Conservation (phyloP, 192 early-diverging fungal genomes). For the Backusella tarrabulga region DNA sequence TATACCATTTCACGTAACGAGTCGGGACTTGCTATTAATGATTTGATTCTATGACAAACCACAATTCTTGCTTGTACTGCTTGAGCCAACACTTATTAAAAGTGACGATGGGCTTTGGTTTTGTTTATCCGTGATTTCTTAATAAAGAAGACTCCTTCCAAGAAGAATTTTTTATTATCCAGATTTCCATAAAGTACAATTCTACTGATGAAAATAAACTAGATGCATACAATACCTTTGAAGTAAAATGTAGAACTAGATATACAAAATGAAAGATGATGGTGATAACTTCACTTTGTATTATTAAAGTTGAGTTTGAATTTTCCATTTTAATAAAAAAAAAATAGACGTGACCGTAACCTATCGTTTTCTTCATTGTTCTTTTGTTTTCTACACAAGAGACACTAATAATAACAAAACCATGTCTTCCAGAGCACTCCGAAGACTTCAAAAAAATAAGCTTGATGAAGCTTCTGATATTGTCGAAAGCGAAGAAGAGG, state of each 20-base stretch:
- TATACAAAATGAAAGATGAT: too few species aligned
- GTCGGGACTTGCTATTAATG: neutral
- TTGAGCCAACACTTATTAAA: neutral
- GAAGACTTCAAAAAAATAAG: conserved; percentile 31
- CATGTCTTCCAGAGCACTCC: conserved; percentile 36
- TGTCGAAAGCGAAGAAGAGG: conserved; percentile 40
- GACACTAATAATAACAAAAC: neutral
- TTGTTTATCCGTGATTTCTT: neutral
- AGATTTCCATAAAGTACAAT: too few species aligned
- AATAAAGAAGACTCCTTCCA: neutral
- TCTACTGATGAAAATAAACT: neutral
- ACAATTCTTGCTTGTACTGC: neutral
- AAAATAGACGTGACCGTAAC: neutral
- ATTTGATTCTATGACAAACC: conserved; percentile 8
- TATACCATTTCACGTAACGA: conserved; percentile 24
- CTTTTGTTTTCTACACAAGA: neutral
- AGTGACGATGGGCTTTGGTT: neutral
- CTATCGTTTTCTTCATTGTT: neutral
- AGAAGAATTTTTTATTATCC: neutral
- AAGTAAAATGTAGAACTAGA: too few species aligned
- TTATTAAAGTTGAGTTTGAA: neutral
- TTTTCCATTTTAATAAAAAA: neutral
- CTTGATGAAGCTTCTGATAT: neutral
- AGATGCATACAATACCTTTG: neutral
- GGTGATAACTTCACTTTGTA: neutral